Conservation (phyloP, 208 protist genomes). For the Crithidia acanthocephali region DNA sequence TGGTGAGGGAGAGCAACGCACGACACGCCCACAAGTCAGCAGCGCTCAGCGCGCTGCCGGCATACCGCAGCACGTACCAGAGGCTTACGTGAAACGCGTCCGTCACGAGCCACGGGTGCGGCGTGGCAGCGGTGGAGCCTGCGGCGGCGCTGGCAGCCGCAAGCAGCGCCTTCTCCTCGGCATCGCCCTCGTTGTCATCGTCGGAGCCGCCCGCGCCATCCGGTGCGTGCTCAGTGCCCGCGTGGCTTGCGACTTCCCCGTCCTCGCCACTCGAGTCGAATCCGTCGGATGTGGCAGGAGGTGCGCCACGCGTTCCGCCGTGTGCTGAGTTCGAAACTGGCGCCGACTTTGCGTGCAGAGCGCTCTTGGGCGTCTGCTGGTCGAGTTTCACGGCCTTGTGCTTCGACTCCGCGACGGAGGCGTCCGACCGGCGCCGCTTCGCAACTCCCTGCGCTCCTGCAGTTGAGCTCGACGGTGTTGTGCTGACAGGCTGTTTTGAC, state of each 20-base stretch:
- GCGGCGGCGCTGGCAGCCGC: constrained; percentile 5
- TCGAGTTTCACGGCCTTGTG: too few relatives aligned
- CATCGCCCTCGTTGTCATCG: constrained; percentile 21
- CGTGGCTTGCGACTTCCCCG: background rate
- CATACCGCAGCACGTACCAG: constrained; percentile 61
- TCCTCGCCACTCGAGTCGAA: background rate
- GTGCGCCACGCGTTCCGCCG: background rate
- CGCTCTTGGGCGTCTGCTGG: too few relatives aligned
- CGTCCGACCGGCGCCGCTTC: background rate
- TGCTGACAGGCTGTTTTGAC: background rate
- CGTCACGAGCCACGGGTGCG: constrained; percentile 40
- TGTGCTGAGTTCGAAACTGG: background rate
- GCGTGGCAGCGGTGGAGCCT: background rate
- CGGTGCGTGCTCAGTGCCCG: background rate
- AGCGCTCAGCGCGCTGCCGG: constrained; percentile 32
- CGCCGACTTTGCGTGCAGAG: too few relatives aligned
- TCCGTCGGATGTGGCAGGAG: background rate
- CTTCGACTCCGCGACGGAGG: background rate
- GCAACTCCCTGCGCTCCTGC: background rate
- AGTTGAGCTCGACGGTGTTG: background rate
- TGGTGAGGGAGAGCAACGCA: constrained; percentile 21
- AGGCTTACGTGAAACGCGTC: constrained; percentile 58
- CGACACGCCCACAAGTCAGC: constrained; percentile 44
- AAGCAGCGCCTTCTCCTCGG: constrained; percentile 26
- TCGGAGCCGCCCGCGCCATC: background rate